Conservation (phyloP, 2,329 filamentous ascomycete genomes). For the Aspergillus pseudotamarii region DNA sequence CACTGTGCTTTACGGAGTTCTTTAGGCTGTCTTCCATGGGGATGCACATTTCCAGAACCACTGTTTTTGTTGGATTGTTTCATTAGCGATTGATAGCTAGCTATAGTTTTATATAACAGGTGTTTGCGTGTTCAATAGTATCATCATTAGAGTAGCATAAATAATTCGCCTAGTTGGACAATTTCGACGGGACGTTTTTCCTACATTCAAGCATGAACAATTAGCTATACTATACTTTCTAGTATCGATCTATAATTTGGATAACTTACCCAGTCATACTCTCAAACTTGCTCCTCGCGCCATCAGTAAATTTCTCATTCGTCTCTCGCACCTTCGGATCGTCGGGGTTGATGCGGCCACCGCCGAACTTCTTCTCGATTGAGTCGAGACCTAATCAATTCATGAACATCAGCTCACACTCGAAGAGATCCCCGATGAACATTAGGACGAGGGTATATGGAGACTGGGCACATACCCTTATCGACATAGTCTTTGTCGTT, state of each 20-base stretch:
- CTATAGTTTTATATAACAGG: too few relatives aligned
- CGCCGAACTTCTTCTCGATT: conserved; percentile 53
- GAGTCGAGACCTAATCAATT: conserved; percentile 45
- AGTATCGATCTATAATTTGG: too few relatives aligned
- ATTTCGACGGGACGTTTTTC: neutral
- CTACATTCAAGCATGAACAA: neutral
- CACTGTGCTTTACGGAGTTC: too few relatives aligned
- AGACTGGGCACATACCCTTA: conserved; percentile 43
- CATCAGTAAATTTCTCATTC: conserved; percentile 57
- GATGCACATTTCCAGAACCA: too few relatives aligned
- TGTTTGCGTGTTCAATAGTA: too few relatives aligned
- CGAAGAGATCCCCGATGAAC: neutral
- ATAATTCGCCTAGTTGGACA: neutral
- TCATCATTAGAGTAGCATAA: neutral
- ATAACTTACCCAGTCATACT: conserved; percentile 47
- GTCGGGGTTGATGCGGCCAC: conserved; percentile 42
- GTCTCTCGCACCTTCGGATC: conserved; percentile 36
- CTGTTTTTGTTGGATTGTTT: too few relatives aligned
- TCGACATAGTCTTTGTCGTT: conserved; percentile 51
- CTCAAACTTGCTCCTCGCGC: conserved; percentile 53
- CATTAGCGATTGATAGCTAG: too few relatives aligned
- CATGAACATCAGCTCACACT: neutral
- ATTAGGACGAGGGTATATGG: neutral
- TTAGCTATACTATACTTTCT: neutral
- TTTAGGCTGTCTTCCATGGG: too few relatives aligned